Base-by-base conservation (phyloP, 2,329 filamentous ascomycete genomes). In the Cytospora piceicola region DNA sequence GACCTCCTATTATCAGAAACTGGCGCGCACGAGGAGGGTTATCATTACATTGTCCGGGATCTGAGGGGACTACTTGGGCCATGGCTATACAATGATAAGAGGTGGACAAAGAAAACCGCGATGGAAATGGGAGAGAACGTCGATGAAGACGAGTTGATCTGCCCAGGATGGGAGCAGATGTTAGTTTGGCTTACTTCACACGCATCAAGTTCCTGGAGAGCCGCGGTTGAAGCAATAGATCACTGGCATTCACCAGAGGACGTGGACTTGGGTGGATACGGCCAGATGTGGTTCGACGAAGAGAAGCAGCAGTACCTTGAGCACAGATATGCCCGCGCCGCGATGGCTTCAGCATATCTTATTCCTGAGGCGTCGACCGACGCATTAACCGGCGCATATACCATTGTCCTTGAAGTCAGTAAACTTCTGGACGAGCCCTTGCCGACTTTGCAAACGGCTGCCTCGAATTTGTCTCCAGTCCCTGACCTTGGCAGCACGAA, bases 161-260 rank as follows among this genome's bases (percentile, higher is more conserved):
- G 85, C 75, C 75, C 83, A 52, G 89, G 88, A 9, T 94, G 90
- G 90, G 88, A 92, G 68, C 82, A 85, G 68, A 80, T 90, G 4
- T 86, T 91, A 61, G 80, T 84, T 63, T 94, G 90, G 90, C 80
- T 94, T 49, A 80, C 84, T 17, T 73, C 78, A 3, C 85, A 87
- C 67, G 87, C 90, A 0, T 79, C 80, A 4, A 80, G 79, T 24
- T 84, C 87, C 20, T 90, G 92, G 82, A 78, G 76, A 30, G 79
- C 88, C n/a, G 84, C 86, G n/a, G 80, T 88, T 36, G 81, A 82
- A 58, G 87, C 85, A 9, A 79, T 93, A 39, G 84, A 88, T 67
- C 85, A 90, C 69, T 94, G 91, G 91, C 86, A 89, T 71, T 91
- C 91, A 0, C 90, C 90, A 0, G 80, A 80, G 8, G 91, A 94